These are phyloP conservation scores for Daldinia bambusicola DNA, from an alignment of 495 filamentous ascomycete species.

Conservation along the genomic window DNA sequence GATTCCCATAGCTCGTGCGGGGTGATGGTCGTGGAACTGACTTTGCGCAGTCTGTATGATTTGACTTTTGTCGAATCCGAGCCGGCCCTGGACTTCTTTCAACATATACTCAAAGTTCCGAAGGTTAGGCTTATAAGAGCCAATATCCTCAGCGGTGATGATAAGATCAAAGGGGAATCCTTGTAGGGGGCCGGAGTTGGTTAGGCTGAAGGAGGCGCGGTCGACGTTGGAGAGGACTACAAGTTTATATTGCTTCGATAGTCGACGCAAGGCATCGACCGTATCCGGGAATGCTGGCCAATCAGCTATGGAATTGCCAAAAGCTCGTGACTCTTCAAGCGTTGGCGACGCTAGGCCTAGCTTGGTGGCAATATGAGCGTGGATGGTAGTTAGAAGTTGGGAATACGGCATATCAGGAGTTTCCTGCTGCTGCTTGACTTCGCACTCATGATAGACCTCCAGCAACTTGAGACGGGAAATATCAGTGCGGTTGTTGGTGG, in stretches of 20 bases:
- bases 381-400: slow-evolving; percentile 58
- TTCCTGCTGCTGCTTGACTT: slow-evolving; percentile 53
- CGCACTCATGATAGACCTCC: slow-evolving; percentile 30
- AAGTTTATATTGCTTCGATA: slow-evolving; percentile 67
- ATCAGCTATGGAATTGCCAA: slow-evolving; percentile 61
- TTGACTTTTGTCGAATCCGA: slow-evolving; percentile 24
- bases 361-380: slow-evolving; percentile 34
- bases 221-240: slow-evolving; percentile 73
- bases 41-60: slow-evolving; percentile 71
- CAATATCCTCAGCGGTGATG: slow-evolving; percentile 73
- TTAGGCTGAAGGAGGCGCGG: slow-evolving; percentile 63
- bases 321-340: slow-evolving; percentile 47
- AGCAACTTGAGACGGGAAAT: slow-evolving; percentile 13
- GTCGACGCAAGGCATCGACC: slow-evolving; percentile 59
- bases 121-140: slow-evolving; percentile 72
- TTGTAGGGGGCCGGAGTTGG: slow-evolving; percentile 60
- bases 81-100: slow-evolving; percentile 25
- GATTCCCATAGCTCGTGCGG: slow-evolving; percentile 64
- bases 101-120: slow-evolving; percentile 71
- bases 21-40: slow-evolving; percentile 70
- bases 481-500: slow-evolving; percentile 16
- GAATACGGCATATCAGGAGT: slow-evolving; percentile 63
- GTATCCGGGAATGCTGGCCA: slow-evolving; percentile 72
- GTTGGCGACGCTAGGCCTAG: slow-evolving; percentile 46
- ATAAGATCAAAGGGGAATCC: slow-evolving; percentile 67